These are phyloP conservation scores for Asparagopsis taxiformis DNA, from an alignment of 31 red algal species.

Conservation along the genomic window DNA sequence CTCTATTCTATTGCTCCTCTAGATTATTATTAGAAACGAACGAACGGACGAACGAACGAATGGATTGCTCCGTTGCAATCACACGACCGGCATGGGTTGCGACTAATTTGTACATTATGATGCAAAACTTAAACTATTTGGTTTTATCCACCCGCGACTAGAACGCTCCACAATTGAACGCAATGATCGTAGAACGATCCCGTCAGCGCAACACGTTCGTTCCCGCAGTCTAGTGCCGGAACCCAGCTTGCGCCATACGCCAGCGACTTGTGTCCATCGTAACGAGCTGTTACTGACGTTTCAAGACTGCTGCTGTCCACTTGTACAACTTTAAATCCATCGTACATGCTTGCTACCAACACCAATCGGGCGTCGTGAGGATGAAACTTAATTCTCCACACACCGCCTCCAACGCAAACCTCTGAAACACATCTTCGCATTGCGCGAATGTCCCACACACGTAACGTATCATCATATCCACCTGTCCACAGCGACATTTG, in stretches of 20 bases:
- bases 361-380: background rate
- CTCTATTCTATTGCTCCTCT: background rate
- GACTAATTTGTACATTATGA: background rate
- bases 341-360: slow-evolving; percentile 51
- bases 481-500: slow-evolving; percentile 32
- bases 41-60: too few relatives aligned
- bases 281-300: slow-evolving; percentile 4
- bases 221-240: slow-evolving; percentile 13
- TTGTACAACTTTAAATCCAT: slow-evolving; percentile 43
- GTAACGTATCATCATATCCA: slow-evolving; percentile 50
- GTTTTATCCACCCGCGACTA: background rate
- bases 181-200: slow-evolving; percentile 54
- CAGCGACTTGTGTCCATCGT: slow-evolving; percentile 27
- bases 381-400: slow-evolving; percentile 45
- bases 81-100: background rate
- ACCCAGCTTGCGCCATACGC: slow-evolving; percentile 51
- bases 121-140: background rate
- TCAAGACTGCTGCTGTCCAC: background rate
- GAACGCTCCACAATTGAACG: slow-evolving; percentile 34
- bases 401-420: slow-evolving; percentile 33
- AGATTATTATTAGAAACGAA: too few relatives aligned
- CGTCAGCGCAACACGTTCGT: slow-evolving; percentile 24
- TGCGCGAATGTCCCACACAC: slow-evolving; percentile 39
- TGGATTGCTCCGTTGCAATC: too few relatives aligned
- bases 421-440: slow-evolving; percentile 28